A percentile compares a stretch with the other conserved stretches of the same genome.
Conservation (phyloP, 371 early-diverging fungal species). For the Mortierella sp. region DNA sequence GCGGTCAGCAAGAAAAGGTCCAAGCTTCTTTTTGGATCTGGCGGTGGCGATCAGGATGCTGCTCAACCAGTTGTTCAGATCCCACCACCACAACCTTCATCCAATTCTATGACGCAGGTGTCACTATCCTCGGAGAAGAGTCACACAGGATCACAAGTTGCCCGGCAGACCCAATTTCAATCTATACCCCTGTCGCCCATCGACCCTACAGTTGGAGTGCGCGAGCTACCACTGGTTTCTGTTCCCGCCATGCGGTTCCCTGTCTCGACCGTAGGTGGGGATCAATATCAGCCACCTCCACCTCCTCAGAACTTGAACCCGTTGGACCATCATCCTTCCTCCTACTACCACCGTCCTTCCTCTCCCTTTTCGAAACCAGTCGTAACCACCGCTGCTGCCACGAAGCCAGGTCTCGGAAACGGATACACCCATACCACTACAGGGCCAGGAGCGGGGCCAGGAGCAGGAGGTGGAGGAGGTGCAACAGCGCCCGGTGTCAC, state of each 20-base stretch:
- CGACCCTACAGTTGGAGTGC: constrained; percentile 23
- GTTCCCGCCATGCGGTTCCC: constrained; percentile 26
- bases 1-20: constrained; percentile 35
- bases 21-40: constrained; percentile 24
- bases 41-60: background rate
- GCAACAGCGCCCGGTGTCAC: constrained; percentile 18
- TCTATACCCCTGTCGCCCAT: constrained; percentile 56
- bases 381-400: background rate
- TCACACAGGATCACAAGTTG: constrained; percentile 25
- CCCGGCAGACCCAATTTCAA: constrained; percentile 51
- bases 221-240: constrained; percentile 19
- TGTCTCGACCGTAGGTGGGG: constrained; percentile 2
- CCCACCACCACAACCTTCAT: constrained; percentile 17
- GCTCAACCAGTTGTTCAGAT: constrained; percentile 22
- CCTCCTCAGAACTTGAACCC: constrained; percentile 10
- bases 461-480: background rate
- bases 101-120: constrained; percentile 4
- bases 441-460: background rate
- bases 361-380: constrained; percentile 7
- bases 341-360: constrained; percentile 22
- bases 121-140: constrained; percentile 2
- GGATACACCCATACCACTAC: constrained; percentile 4
- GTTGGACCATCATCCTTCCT: constrained; percentile 15
- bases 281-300: background rate
- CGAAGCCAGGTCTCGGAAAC: background rate